phyloP scores from a whole-genome alignment of 2,329 filamentous ascomycete species.

The Cadophora luteo-olivacea region DNA sequence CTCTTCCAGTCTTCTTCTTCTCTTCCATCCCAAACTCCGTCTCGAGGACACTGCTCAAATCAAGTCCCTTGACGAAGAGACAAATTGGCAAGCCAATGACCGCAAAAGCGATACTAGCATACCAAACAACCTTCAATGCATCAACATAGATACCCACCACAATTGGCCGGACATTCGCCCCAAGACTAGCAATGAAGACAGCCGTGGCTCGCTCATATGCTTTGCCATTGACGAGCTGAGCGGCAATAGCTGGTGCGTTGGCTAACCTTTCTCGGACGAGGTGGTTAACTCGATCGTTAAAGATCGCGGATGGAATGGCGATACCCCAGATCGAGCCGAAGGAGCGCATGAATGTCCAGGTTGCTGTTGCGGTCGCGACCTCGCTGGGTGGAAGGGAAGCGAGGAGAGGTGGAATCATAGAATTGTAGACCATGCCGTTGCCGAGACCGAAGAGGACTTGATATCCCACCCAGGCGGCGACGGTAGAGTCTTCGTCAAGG shows the following conservation, averaged over 20 bases:
- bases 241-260: not conserved
- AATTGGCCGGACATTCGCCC: not conserved
- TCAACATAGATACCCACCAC: constrained; percentile 26
- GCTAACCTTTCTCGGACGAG: constrained; percentile 7
- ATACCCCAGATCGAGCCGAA: constrained; percentile 28
- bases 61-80: constrained; percentile 17
- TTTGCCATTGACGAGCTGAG: constrained; percentile 19
- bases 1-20: constrained; percentile 20
- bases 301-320: constrained; percentile 24
- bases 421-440: constrained; percentile 72
- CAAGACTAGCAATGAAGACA: constrained; percentile 16
- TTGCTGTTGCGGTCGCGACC: constrained; percentile 70
- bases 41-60: constrained; percentile 15
- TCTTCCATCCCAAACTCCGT: constrained; percentile 27
- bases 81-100: constrained; percentile 21
- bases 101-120: constrained; percentile 24
- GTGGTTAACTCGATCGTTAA: constrained; percentile 22
- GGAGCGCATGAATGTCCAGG: constrained; percentile 65
- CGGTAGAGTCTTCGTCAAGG: constrained; percentile 61
- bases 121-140: constrained; percentile 23
- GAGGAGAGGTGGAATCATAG: constrained; percentile 71
- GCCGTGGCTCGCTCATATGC: constrained; percentile 26
- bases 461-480: constrained; percentile 62
- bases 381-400: constrained; percentile 65
- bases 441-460: constrained; percentile 69